Conservation (phyloP, 768 basidiomycete genomes). For the Pleurotus pulmonarius region DNA sequence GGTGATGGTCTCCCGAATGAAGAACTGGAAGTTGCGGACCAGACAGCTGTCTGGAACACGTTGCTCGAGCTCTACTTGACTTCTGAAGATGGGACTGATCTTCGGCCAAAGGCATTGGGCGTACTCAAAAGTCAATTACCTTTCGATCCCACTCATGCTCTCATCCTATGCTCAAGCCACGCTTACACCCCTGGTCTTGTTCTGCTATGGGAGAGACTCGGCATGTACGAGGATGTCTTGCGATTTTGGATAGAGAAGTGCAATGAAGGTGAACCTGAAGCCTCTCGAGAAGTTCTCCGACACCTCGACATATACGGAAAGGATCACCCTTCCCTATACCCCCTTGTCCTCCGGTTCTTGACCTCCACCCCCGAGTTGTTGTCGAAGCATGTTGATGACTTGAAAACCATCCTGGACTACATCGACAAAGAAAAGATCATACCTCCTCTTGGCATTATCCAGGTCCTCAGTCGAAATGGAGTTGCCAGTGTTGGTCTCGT, state of each 20-base stretch:
- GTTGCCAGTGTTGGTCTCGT: constrained; percentile 91
- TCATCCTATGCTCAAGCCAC: constrained; percentile 89
- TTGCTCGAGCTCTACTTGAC: constrained; percentile 89
- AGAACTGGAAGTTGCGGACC: constrained; percentile 58
- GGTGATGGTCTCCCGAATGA: constrained; percentile 34
- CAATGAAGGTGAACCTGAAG: constrained; percentile 31
- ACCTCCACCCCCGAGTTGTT: constrained; percentile 78
- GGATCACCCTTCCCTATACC: constrained; percentile 72
- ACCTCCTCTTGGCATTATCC: constrained; percentile 86
- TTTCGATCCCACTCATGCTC: constrained; percentile 86
- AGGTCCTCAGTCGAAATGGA: constrained; percentile 82
- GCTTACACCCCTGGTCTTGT: constrained; percentile 84
- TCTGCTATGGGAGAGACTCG: constrained; percentile 87
- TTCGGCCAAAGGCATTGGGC: constrained; percentile 66
- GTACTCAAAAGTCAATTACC: constrained; percentile 67
- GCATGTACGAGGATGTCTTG: constrained; percentile 94
- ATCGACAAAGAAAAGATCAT: constrained; percentile 82
- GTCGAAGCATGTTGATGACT: constrained; percentile 63
- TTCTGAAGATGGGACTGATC: constrained; percentile 28
- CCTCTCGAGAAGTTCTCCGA: constrained; percentile 60
- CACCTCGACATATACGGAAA: constrained; percentile 74
- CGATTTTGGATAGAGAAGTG: constrained; percentile 89
- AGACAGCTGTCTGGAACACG: constrained; percentile 92
- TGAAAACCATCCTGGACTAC: constrained; percentile 67
- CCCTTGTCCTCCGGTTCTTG: constrained; percentile 84